phyloP scores from a whole-genome alignment of 352 stramenopile genomes.

The Globisporangium iwayamae region DNA sequence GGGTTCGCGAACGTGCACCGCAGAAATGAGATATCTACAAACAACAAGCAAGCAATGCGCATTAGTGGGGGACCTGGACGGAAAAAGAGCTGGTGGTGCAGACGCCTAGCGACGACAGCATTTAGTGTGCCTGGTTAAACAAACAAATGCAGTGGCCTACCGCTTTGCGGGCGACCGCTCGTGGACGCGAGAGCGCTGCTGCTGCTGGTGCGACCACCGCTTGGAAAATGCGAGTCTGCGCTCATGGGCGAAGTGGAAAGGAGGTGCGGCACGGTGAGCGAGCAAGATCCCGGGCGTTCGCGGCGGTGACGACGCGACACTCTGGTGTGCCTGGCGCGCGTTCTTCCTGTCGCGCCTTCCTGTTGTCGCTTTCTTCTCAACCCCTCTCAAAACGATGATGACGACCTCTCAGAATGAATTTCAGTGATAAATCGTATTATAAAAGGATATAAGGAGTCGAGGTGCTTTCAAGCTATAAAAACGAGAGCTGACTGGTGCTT shows the following conservation, averaged over 20 bases:
- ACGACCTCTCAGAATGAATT: neutral
- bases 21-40: slow-evolving; percentile 22
- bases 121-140: neutral
- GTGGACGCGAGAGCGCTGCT: neutral
- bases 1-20: slow-evolving; percentile 13
- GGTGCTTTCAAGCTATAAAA: too few species aligned
- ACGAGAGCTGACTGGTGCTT: too few species aligned
- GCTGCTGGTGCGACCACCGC: neutral
- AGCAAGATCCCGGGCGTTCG: neutral
- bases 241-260: neutral
- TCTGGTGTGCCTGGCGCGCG: neutral
- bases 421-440: too few species aligned
- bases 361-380: neutral
- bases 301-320: neutral
- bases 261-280: neutral
- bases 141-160: neutral
- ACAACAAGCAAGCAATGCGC: neutral
- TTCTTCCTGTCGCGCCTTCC: neutral
- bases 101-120: neutral
- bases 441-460: too few species aligned
- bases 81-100: too few species aligned
- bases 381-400: too few species aligned
- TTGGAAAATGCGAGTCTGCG: neutral
- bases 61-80: neutral
- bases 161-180: neutral